phyloP scores from a whole-genome alignment of 2,329 filamentous ascomycete species.

The Cercospora citrullina region DNA sequence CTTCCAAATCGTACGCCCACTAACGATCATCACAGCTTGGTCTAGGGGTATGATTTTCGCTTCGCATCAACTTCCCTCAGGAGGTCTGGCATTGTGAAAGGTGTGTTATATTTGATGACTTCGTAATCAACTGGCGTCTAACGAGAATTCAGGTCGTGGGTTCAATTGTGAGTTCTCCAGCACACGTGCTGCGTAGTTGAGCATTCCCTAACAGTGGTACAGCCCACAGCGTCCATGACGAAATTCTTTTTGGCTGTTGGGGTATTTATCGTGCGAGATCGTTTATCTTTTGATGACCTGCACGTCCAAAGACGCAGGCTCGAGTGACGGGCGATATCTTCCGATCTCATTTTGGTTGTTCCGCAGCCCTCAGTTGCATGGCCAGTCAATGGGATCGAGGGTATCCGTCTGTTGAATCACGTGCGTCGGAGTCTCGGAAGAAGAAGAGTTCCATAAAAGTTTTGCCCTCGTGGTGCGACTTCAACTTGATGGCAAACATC shows the following conservation, averaged over 20 bases:
- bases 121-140: neutral
- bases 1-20: neutral
- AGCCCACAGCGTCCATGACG: slow-evolving; percentile 12
- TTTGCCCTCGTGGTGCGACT: neutral
- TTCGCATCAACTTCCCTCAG: slow-evolving; percentile 1
- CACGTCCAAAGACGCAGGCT: neutral
- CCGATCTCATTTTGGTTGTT: neutral
- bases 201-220: neutral
- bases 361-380: neutral
- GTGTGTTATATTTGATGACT: neutral
- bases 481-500: neutral
- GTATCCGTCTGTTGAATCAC: neutral
- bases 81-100: slow-evolving; percentile 8
- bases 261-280: neutral
- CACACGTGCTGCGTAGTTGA: neutral
- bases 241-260: neutral
- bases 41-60: slow-evolving; percentile 20
- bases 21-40: neutral
- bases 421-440: neutral
- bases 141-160: slow-evolving; percentile 3
- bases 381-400: neutral
- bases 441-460: neutral
- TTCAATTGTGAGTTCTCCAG: slow-evolving; percentile 6
- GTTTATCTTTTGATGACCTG: neutral
- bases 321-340: neutral